phyloP scores from a whole-genome alignment of 179 eudicot species.

The Heliamphora ciliata region DNA sequence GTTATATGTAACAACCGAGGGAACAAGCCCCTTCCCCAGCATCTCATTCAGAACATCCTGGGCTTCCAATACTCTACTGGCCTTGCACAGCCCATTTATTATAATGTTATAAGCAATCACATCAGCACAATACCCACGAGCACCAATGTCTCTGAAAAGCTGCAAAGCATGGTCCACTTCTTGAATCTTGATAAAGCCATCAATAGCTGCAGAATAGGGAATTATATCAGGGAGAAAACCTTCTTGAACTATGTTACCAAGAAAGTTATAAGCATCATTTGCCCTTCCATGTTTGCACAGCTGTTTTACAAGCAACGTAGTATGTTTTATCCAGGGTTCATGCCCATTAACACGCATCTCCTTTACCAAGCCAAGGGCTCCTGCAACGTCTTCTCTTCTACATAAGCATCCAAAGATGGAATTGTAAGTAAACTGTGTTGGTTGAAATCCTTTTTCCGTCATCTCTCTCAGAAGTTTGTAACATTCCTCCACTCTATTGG shows the following conservation, averaged over 20 bases:
- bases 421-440: conserved; percentile 72
- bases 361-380: conserved; percentile 44
- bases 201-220: conserved; percentile 57
- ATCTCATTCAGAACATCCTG: conserved; percentile 47
- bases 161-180: conserved; percentile 55
- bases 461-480: conserved; percentile 57
- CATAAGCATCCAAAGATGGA: conserved; percentile 62
- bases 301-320: conserved; percentile 58
- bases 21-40: conserved; percentile 57
- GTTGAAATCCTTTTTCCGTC: conserved; percentile 43
- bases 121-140: conserved; percentile 66
- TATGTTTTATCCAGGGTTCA: conserved; percentile 85
- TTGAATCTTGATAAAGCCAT: conserved; percentile 52
- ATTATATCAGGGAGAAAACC: conserved; percentile 66
- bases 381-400: conserved; percentile 46
- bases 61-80: conserved; percentile 48
- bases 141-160: conserved; percentile 41
- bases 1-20: conserved; percentile 81
- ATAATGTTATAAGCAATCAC: conserved; percentile 73
- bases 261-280: conserved; percentile 57
- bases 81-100: conserved; percentile 75
- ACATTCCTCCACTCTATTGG: conserved; percentile 46
- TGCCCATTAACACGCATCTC: conserved; percentile 66
- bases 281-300: conserved; percentile 52
- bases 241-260: conserved; percentile 47